Base-by-base conservation (phyloP, 2,329 filamentous ascomycete genomes). In the Xylaria polymorpha region DNA sequence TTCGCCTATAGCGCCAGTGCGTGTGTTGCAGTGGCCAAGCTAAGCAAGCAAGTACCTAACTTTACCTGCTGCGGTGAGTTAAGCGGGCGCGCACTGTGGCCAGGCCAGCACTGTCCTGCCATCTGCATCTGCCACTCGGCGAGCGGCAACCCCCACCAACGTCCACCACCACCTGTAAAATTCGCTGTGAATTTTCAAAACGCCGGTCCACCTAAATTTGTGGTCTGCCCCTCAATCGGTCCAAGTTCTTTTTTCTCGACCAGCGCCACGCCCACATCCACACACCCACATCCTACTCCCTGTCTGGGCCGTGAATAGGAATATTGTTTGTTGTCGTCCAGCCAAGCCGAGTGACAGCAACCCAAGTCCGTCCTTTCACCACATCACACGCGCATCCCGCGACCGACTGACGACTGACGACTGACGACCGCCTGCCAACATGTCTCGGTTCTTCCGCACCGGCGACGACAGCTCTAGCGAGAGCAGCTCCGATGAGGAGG, bases 361-460 rank as follows among this genome's bases (percentile, higher is more conserved):
- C 18, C 41, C 53, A 14, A 22, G 12, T 15, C 12, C 15, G 12
- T 15, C 35, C 58, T 18, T 18, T 3, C 9, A 64, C 56, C 39
- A 20, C 50, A 8, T 35, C 58, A 46, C 15, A 58, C 50, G 15
- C 61, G 10, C 8, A 58, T 64, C 25, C 55, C 64, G 44, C 58
- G 43, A 69, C 43, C 68, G 37, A 71, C 63, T 50, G 25, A 64
- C 25, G 37, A 71, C 63, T 50, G 25, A 64, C 25, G 41, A 71
- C 63, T 46, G 25, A 64, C 67, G 51, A 70, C 25, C 59, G 75
- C 62, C 74, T 72, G 74, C 77, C 81, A 92, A 80, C 72, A 96
- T 95, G 92, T 98, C 96, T 88, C 92, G 94, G 86, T 99, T 98
- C 85, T 98, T 98, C 88, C 92, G 94, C 83, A 92, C 92, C 82